phyloP scores from a whole-genome alignment of 345 rosid species.

The Aquilaria sinensis region DNA sequence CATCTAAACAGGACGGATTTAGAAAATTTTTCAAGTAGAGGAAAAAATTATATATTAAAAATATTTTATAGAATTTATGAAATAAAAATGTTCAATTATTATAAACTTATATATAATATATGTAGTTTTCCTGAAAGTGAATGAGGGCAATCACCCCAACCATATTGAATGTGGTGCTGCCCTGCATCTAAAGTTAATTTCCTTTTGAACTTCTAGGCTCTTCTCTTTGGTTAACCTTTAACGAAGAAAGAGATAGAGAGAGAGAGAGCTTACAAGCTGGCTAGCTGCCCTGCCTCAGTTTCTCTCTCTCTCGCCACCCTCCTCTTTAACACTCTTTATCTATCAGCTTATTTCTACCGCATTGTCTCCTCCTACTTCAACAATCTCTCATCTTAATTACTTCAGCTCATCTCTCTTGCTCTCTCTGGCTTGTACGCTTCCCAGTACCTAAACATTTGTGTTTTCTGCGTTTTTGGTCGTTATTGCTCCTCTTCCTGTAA shows the following conservation, averaged over 20 bases:
- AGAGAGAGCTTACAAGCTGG: conserved; percentile 1
- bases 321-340: too few species aligned
- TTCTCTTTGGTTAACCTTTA: conserved; percentile 15
- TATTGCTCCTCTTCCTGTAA: conserved; percentile 16
- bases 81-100: too few species aligned
- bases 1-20: too few species aligned
- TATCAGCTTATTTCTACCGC: conserved; percentile 36
- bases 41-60: too few species aligned
- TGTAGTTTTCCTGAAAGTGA: too few species aligned
- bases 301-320: conserved; percentile 5
- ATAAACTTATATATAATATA: too few species aligned
- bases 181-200: too few species aligned
- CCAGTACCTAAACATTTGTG: neutral
- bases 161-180: too few species aligned
- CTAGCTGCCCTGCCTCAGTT: conserved; percentile 21
- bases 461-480: conserved; percentile 18
- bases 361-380: conserved; percentile 74
- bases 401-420: conserved; percentile 46
- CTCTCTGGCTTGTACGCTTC: conserved; percentile 17
- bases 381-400: conserved; percentile 46
- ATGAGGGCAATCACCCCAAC: too few species aligned
- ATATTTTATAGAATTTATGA: too few species aligned
- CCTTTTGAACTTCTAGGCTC: conserved; percentile 33
- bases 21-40: too few species aligned
- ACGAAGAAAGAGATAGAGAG: conserved; percentile 21